Evolutionary conservation across 768 basidiomycete species (phyloP), one percentile per base, ranked within the genome.

Genomic region (Kwoniella newhampshirensis): DNA sequence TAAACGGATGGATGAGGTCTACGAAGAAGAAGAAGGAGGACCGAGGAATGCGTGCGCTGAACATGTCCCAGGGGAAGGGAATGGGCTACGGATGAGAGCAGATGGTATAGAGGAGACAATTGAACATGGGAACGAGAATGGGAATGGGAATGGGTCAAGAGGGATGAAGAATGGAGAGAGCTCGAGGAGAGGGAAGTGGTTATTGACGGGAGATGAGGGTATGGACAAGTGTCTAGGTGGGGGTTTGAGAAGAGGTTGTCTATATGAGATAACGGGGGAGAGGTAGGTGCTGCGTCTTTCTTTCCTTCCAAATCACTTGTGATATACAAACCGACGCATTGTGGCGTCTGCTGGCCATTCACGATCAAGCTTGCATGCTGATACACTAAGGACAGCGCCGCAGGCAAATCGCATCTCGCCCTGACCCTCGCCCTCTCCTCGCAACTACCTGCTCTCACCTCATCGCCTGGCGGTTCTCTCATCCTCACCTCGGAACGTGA

Each of bases 371-470:
- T 8, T 40, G 37, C 39, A 17, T 51, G 26, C 54, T 54, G 51
- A 54, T 26, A 9, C 13, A 32, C 17, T 28, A 28, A 2, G 49
- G 35, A 15, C 71, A 99, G 96, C 71, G 87, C 91, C 21, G 85
- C 94, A 25, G 96, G 96, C 36, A 99, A 99, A 78, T 91, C 91
- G 0, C 92, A 98, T 67, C 77, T 98, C 4, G 88, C 87, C 3
- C 80, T 99, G 13, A 91, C 93, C 63, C 81, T 91, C 18, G 84
- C 89, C 3, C 78, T 94, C 27, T 80, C 83, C 20, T 87, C 88
- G 0, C 93, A 97, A 71, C 80, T 89, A 0, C 84, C 88, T 5
- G 21, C 67, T 20, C 43, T 69, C 74, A 41, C 76, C 80, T 4
- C 84, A 84, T 8, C 88, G 86, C 20, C 74, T 87, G 26, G 78